Evolutionary conservation across 768 basidiomycete genomes (phyloP), one percentile per base, ranked within the genome.

Genomic region (Amanita inopinata): DNA sequence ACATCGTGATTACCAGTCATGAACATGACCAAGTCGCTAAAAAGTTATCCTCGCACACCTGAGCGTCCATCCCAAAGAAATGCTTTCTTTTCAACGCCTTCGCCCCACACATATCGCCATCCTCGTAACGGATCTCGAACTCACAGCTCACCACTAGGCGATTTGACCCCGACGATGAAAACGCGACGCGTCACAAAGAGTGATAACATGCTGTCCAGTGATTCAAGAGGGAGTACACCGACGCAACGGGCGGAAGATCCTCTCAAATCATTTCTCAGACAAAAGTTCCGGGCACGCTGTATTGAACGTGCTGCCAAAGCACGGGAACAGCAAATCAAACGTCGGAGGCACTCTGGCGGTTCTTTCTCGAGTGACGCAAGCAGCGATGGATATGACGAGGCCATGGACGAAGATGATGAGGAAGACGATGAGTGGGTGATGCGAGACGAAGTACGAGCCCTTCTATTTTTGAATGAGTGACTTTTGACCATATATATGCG

Each of bases 211-310:
- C 18, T 37, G 2, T 37, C 31, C 19, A 15, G 14, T 0, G 35
- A 37, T 10, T 12, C 34, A 36, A 18, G 18, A 20, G 33, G 14
- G 27, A 15, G 7, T 28, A 7, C 34, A 5, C 8, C 17, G 10
- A 0, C n/a, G 5, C 43, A 11, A 12, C 43, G 34, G 2, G 27
- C 58, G 1, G 70, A 70, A 40, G 68, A 74, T 12, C 61, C 77
- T 0, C 71, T 76, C 43, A 77, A 72, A 31, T 50, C 60, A 3
- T 70, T 84, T 35, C 56, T 85, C 36, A 61, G 77, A 19, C 76
- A 79, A 39, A 70, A 73, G 22, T 73, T 84, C 47, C 73, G 72
- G 51, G 72, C 71, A 3, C 69, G 73, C 38, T 83, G 80, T 56
- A 53, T 80, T 33, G 77, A 81, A 54, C 66, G 80, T 14, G 80